Base-by-base conservation (phyloP, 352 stramenopile genomes). In the Sclerospora graminicola region DNA sequence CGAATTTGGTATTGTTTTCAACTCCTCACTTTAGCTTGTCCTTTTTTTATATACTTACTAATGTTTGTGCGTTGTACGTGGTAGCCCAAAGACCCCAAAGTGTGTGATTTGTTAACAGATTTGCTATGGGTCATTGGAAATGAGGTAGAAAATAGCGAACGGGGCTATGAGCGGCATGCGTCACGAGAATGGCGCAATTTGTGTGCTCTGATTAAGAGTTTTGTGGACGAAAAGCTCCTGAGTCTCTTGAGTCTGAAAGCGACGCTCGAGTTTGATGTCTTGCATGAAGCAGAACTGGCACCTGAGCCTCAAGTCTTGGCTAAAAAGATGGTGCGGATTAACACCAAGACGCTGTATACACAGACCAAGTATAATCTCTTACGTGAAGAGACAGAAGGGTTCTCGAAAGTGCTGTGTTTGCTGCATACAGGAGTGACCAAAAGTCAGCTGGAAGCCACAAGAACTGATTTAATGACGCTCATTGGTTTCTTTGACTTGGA, bases 301-400 rank as follows among this genome's bases (percentile, higher is more conserved):
- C 59, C 38, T 0, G 59, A 86, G 21, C 75, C 75, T 7, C 50
- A 58, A 6, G 34, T 66, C n/a, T 61, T 88, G 53, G 54, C 41
- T 10, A 84, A 80, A 53, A 89, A 89, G 46, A 63, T 86, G 58
- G 57, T 92, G 15, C 77, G 80, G 14, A 84, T 89, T 43, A 92
- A 92, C 51, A 92, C 80, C 31, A 89, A 89, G 55, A 89, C 68
- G 20, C 63, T 89, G 45, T 99, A 98, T 55, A 87, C 84, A 23
- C 94, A 98, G 60, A 78, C 92, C 62, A 97, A 98, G 63, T 98
- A 96, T 59, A 99, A 98, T 57, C 58, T 99, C 27, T 67, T 98
- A 19, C 82, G 82, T 11, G 95, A 99, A 61, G 94, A 98, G 66
- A 97, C 84, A 24, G 94, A 98, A 57, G 95, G 95, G 0, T 99